Base-by-base conservation (phyloP, 768 basidiomycete genomes). In the Termitomyces sp. region DNA sequence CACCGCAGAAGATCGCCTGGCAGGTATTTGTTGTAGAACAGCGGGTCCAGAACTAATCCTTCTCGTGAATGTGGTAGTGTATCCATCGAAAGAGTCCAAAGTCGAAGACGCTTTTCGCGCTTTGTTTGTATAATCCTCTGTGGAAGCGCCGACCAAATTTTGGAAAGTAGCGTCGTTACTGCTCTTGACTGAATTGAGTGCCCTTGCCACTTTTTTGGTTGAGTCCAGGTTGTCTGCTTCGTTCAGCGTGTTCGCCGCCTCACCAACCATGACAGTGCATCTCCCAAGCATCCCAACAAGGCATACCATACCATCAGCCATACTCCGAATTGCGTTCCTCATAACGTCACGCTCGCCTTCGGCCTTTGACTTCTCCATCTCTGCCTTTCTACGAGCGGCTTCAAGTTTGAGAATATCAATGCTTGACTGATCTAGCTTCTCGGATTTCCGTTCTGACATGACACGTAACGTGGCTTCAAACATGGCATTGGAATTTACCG, bases 391-490 rank as follows among this genome's bases (percentile, higher is more conserved):
- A 69, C 77, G 80, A 52, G 77, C 75, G 1, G 86, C 86, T 58
- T 90, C 86, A 24, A 88, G 78, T 65, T 85, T 87, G 65, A 94
- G 74, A 61, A 82, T 87, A 59, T 90, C 86, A 26, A 84, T 68
- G 64, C 78, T 81, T 40, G 81, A 65, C 28, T 92, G 88, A 66
- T 93, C 92, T 36, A 92, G 72, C 63, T 85, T 85, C 61, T 92
- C 90, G 4, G 87, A 89, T 59, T 81, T 85, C 54, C 92, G 78
- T 66, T 94, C 89, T 35, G 87, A 84, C 50, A 87, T 85, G 16
- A 90, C 90, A n/a, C 88, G 83, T 67, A 94, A 80, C 38, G 88
- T 90, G 16, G 90, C 92, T 48, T 92, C 90, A 66, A 94, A 92
- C 80, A 94, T 88, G 33, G 87, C 84, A 60, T 75, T 78, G 4